phyloP scores from a whole-genome alignment of 139 green algal genomes.

The Astrephomene gubernaculifera region DNA sequence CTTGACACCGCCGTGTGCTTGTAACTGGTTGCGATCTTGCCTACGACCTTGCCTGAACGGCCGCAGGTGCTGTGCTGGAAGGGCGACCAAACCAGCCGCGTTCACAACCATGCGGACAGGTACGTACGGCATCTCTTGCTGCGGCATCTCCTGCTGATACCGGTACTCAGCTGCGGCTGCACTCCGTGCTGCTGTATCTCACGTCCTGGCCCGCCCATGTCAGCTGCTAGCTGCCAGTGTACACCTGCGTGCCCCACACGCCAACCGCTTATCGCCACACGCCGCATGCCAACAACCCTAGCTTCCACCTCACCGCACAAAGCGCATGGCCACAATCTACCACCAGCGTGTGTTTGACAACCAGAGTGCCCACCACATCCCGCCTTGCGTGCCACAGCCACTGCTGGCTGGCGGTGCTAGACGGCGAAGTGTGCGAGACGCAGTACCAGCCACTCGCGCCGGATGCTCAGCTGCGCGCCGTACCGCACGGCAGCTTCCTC shows the following conservation, averaged over 20 bases:
- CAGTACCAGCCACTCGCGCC: conserved; percentile 2
- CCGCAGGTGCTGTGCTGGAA: conserved; percentile 43
- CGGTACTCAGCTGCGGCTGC: background rate
- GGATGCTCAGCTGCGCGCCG: background rate
- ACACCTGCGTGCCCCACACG: background rate
- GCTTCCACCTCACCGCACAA: too few species aligned
- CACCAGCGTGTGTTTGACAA: too few species aligned
- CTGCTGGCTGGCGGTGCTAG: conserved; percentile 43
- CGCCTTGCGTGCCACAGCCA: background rate
- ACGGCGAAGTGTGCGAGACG: conserved; percentile 16
- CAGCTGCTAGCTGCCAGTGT: background rate
- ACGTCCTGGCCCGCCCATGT: background rate
- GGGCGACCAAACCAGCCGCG: conserved; percentile 22
- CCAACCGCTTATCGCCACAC: background rate
- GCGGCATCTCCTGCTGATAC: too few species aligned
- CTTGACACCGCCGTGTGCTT: background rate
- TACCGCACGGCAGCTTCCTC: too few species aligned
- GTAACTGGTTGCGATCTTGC: background rate
- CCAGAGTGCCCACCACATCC: too few species aligned
- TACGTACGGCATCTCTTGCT: too few species aligned
- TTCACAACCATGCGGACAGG: conserved; percentile 41
- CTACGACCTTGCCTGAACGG: background rate
- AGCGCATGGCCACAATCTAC: too few species aligned
- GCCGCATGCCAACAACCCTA: too few species aligned
- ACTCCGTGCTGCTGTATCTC: background rate